Base-by-base conservation (phyloP, 2,329 filamentous ascomycete genomes). In the Ceratocystis diversiconidia region DNA sequence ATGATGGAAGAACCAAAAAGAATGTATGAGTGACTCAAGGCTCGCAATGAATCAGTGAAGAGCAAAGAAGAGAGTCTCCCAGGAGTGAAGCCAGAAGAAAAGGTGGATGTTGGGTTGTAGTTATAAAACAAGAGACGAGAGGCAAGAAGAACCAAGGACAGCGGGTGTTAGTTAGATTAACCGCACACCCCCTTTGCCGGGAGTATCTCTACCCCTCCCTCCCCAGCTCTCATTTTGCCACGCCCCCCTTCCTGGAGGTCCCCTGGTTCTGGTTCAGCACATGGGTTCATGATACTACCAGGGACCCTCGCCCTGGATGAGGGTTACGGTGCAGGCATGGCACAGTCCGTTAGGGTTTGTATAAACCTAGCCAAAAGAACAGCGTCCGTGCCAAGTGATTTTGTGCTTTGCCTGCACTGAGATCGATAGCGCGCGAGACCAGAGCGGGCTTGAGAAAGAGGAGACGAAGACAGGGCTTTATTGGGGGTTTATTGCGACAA, bases 1-100 rank as follows among this genome's bases (percentile, higher is more conserved):
- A 61, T 62, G 28, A 43, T 60, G 46, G 57, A 66, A 66, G 28
- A 59, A 48, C 25, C 6, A 32, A 52, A 52, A 17, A 52, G 50
- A 57, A 64, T 43, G 62, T 17, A 25, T 48, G 43, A 57, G n/a
- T 55, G 36, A 50, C 50, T 57, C 32, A 43, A 57, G 50, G 19
- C 19, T 41, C 10, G n/a, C 44, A 57, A 57, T 19, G 50, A 64
- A 44, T 32, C 30, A 64, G 36, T 30, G 62, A 43, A 25, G 28
- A 44, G 32, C 7, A 57, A 63, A 57, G 25, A n/a, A 64, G 46
- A 57, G 30, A 55, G 46, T 43, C 28, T 41, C 22, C 10, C 8
- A 25, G 41, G 44, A 36, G 32, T 43, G 32, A 57, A 12, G 4
- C 32, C 36, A 41, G 36, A 41, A 32, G 12, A 52, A 44, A 61